Conservation (phyloP, 495 filamentous ascomycete species). For the Penicillium coffeae region DNA sequence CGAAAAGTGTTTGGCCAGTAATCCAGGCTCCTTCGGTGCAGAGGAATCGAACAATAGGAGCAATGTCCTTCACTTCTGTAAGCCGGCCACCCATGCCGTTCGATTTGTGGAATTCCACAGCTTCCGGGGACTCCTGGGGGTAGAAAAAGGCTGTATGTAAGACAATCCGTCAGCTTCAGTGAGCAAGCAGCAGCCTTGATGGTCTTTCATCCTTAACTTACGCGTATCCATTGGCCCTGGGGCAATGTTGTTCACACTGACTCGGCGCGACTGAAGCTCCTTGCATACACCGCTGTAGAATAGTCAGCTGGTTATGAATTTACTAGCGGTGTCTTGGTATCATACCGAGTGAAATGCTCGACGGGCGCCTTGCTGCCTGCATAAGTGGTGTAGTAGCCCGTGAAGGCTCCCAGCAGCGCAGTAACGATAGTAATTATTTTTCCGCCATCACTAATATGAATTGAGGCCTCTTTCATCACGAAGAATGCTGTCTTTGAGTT, state of each 20-base stretch:
- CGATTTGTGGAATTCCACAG: constrained; percentile 27
- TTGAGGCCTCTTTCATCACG: constrained; percentile 30
- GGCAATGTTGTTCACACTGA: constrained; percentile 36
- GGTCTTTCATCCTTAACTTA: constrained; percentile 4
- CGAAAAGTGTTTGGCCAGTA: constrained; percentile 40
- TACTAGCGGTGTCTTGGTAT: constrained; percentile 30
- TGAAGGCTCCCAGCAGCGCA: constrained; percentile 33
- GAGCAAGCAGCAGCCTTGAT: neutral
- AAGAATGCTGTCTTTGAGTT: constrained; percentile 26
- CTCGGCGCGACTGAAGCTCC: constrained; percentile 28
- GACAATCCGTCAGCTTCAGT: neutral
- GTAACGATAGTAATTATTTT: constrained; percentile 41
- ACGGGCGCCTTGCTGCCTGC: constrained; percentile 37
- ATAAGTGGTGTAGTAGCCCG: constrained; percentile 38
- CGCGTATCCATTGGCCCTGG: constrained; percentile 42
- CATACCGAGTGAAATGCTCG: constrained; percentile 31
- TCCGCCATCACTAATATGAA: constrained; percentile 30
- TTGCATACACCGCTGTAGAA: constrained; percentile 28
- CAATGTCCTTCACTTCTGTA: constrained; percentile 31
- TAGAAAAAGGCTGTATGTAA: constrained; percentile 30
- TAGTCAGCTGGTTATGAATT: constrained; percentile 25
- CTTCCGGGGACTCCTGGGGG: constrained; percentile 30
- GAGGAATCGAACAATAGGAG: constrained; percentile 24
- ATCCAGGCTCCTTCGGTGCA: constrained; percentile 39
- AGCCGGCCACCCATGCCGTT: constrained; percentile 32